A percentile compares a stretch with the other conserved stretches of the same genome.
Evolutionary conservation across 2,329 filamentous ascomycete genomes (phyloP).

Genomic region (Cladosporium sp.): DNA sequence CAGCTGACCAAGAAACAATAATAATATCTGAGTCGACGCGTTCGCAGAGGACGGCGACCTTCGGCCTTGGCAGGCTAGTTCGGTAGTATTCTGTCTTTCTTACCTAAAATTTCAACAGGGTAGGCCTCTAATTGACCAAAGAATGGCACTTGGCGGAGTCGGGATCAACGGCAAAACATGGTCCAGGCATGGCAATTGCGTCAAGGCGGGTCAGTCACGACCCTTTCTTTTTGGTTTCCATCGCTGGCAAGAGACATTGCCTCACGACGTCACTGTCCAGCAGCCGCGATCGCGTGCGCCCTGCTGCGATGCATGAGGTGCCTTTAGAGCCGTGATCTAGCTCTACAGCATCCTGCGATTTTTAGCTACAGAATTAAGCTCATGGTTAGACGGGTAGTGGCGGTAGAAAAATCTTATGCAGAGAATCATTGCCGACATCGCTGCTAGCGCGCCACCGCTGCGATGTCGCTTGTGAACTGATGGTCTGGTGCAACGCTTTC

Average conservation of each 20-base stretch:
- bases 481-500: too few species aligned
- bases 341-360: not conserved
- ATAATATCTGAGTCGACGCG: not conserved
- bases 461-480: not conserved
- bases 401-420: slow-evolving; percentile 1
- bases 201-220: not conserved
- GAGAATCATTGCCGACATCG: slow-evolving; percentile 1
- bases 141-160: slow-evolving; percentile 3
- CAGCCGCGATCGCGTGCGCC: not conserved
- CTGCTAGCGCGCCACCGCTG: not conserved
- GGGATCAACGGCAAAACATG: slow-evolving; percentile 3
- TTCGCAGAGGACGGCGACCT: not conserved
- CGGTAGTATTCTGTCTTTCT: slow-evolving; percentile 5
- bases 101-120: slow-evolving; percentile 10
- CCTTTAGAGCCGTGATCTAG: not conserved
- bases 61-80: slow-evolving; percentile 11
- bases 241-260: not conserved
- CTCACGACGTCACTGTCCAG: not conserved
- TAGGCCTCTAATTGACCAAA: slow-evolving; percentile 10
- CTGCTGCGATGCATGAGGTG: not conserved
- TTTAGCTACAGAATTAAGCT: slow-evolving; percentile 7
- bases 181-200: slow-evolving; percentile 1
- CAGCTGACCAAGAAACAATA: not conserved
- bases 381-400: not conserved
- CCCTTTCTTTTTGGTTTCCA: not conserved